Base-by-base conservation (phyloP, 2,329 filamentous ascomycete species). In the Pseudogymnoascus verrucosus region DNA sequence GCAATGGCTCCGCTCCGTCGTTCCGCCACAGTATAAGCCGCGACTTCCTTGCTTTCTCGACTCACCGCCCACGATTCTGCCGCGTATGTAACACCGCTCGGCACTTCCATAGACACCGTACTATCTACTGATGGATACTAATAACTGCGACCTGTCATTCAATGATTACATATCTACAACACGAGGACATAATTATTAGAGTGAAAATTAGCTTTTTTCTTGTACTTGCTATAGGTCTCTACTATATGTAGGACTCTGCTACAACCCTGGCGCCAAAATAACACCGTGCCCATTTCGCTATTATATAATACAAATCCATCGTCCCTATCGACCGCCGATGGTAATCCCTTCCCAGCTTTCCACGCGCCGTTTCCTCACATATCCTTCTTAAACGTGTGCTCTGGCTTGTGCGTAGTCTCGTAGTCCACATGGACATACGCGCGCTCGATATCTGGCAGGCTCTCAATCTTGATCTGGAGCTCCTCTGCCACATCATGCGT, bases 361-460 rank as follows among this genome's bases (percentile, higher is more conserved):
- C 21, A 19, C 10, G 8, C 16, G 16, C 10, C 16, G 7, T 2
- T 21, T 34, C n/a, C 51, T 65, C 63, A 87, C 39, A 87, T 66
- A 66, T 87, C 82, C 76, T 88, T 88, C 78, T 86, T 87, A 65
- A 77, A 79, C 12, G 78, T 77, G 70, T 87, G 93, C 79, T 97
- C 93, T 0, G 93, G 93, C 75, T 95, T 93, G 76, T 98, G 95
- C 16, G 89, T 92, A 3, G 93, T 97, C 79, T 98, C 95, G 71
- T 96, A 98, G 75, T 99, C 95, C 16, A 97, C 93, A 75, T 99
- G 95, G 19, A 98, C 95, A 74, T 97, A 98, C 0, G 92, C 92
- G 65, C 95, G 80, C 82, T 98, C 95, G 8, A 98, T 88, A 73
- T 96, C 89, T 0, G 95, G 93, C 67, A 99, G 76, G 64, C 88